A percentile compares a stretch with the other conserved stretches of the same genome.
Conservation (phyloP, 148 eudicot genomes). For the Fallopia convolvulus region DNA sequence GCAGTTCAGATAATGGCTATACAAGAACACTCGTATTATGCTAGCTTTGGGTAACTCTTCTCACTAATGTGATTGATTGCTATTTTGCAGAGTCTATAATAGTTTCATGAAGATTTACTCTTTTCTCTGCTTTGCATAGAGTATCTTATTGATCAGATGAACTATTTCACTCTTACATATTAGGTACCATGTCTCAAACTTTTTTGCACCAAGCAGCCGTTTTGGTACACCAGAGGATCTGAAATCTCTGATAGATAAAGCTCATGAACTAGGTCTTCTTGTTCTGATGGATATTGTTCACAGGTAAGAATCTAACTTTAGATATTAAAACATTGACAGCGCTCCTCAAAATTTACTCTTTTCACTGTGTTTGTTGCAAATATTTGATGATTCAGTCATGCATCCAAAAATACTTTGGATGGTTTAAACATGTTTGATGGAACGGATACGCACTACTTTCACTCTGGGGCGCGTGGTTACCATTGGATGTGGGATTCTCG, state of each 20-base stretch:
- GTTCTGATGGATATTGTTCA: constrained; percentile 99
- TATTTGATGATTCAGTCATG: constrained; percentile 53
- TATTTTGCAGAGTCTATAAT: neutral
- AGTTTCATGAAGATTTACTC: neutral
- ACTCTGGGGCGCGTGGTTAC: constrained; percentile 88
- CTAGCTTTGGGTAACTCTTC: constrained; percentile 82
- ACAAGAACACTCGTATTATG: constrained; percentile 97
- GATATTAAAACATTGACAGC: neutral
- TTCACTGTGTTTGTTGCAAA: constrained; percentile 10
- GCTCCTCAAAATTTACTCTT: neutral
- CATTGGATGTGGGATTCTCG: constrained; percentile 99
- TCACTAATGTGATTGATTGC: neutral
- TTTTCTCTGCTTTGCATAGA: neutral
- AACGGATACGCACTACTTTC: constrained; percentile 93
- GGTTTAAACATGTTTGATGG: constrained; percentile 98
- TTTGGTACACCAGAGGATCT: constrained; percentile 98
- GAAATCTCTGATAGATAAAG: constrained; percentile 92
- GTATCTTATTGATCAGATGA: neutral
- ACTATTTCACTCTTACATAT: constrained; percentile 9
- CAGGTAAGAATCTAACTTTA: constrained; percentile 39
- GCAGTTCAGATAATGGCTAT: constrained; percentile 99
- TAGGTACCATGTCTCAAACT: constrained; percentile 96
- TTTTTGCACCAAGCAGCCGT: constrained; percentile 99
- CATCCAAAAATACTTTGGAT: constrained; percentile 81
- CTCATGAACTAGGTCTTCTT: constrained; percentile 91